Evolutionary conservation across 2,329 filamentous ascomycete species (phyloP), one percentile per base, ranked within the genome.

Genomic region (Phialophora tarda): DNA sequence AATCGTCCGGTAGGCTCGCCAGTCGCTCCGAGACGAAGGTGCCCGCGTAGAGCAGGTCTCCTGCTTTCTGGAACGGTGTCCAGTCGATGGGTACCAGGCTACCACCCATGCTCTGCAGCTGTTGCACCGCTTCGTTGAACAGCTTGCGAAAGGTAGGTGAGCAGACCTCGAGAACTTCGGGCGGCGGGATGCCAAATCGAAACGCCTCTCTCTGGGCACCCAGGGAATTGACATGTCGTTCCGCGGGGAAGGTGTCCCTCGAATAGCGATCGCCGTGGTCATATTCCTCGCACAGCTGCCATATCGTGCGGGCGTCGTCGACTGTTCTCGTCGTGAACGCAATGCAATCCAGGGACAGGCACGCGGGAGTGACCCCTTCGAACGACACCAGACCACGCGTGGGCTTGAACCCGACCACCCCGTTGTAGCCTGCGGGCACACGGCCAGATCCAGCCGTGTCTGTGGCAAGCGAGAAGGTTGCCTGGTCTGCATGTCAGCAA

Each of bases 21-120:
- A 85, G 77, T 17, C 86, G 80, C 72, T 88, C 86, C 1, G 82
- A 83, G 1, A 88, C 83, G 74, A 87, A 84, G 0, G 84, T 82
- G 0, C 85, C 85, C 24, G 84, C 82, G 71, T 88, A 88, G 0
- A 88, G 76, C 1, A 88, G 77, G 58, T 82, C 77, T 2, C 83
- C 84, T 3, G 84, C 84, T 58, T 81, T 79, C 62, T 86, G 81
- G 47, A 88, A 83, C 1, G 78, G 74, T 1, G 75, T 70, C 74
- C 85, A 87, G 69, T 85, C 81, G 26, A 82, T 74, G 1, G 80
- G 75, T 32, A 77, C 71, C 8, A 84, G 74, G 0, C 72, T 73
- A 59, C 83, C 83, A 0, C 82, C 82, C 0, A 81, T 74, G 1
- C 59, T 70, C 67, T 78, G 73, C 2, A 84, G 73, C 4, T 71